Evolutionary conservation across 2,329 filamentous ascomycete species (phyloP), one percentile per base, ranked within the genome.

Genomic region (Clarireedia hainanense): DNA sequence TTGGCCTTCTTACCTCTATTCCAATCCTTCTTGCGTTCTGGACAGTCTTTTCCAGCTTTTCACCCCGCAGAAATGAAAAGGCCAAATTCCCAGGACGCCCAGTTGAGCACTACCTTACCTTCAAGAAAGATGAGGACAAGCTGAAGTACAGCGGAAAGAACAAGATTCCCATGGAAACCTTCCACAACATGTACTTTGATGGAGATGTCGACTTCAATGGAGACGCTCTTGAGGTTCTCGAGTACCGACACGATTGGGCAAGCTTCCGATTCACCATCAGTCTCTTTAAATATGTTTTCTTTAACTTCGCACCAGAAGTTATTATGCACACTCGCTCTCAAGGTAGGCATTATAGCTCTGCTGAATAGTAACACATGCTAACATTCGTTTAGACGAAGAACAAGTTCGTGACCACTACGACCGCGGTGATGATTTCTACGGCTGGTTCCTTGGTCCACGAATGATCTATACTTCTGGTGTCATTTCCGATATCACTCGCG

Each of bases 401-500:
- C 94, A 97, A 76, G 91, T 97, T 56, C 90, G 91, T 70, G 90
- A 91, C 73, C 91, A 96, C 78, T 99, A 99, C 74, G 94, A 97
- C 80, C 86, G 91, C 63, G 94, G 94, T 69, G 91, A 99, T 72
- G 94, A 97, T 75, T 96, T 96, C 76, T 99, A 99, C 79, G 87
- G 84, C 71, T 99, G 91, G 91, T 97, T 97, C 81, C 83, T 97
- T 61, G 94, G 94, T 60, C 92, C 92, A 58, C 91, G 92, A 69
- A 99, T 97, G 94, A 90, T 97, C 74, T 97, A 97, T 78, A 99
- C 94, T 51, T 95, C 89, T 50, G 94, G 94, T 67, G 79, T 99
- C 67, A 95, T 99, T 70, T 87, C 88, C 59, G 91, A 97, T 72
- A 82, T 89, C 72, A 84, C 86, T 73, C 80, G 79, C 64, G 94